Conservation (phyloP, 192 early-diverging fungal species). For the Diversispora eburnea region DNA sequence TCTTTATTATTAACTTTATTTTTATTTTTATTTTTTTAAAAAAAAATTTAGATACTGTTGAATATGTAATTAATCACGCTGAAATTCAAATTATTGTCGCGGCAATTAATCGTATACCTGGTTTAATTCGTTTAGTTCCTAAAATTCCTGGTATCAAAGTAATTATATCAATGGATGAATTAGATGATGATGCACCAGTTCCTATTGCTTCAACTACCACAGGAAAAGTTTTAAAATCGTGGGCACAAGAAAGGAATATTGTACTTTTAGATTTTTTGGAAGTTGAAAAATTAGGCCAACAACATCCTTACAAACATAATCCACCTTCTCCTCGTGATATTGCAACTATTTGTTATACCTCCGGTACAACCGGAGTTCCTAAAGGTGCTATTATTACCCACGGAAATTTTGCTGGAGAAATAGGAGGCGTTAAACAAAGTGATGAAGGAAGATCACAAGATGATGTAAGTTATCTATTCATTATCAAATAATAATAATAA, state of each 20-base stretch:
- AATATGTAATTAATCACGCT: slow-evolving; percentile 86
- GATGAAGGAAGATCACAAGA: not conserved
- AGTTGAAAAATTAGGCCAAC: slow-evolving; percentile 60
- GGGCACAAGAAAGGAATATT: slow-evolving; percentile 63
- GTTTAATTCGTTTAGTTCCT: slow-evolving; percentile 5
- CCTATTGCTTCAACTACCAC: slow-evolving; percentile 27
- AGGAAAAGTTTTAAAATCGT: slow-evolving; percentile 47
- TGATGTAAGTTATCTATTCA: not conserved
- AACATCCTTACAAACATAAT: slow-evolving; percentile 50
- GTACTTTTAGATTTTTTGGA: slow-evolving; percentile 54
- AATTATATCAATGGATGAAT: slow-evolving; percentile 70
- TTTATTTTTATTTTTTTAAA: not conserved
- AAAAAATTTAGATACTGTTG: slow-evolving; percentile 36
- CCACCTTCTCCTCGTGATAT: slow-evolving; percentile 64
- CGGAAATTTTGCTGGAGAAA: not conserved
- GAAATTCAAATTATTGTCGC: slow-evolving; percentile 70
- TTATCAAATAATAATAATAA: not conserved
- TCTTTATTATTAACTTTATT: not conserved
- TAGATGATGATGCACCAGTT: slow-evolving; percentile 43
- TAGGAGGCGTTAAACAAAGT: no score
- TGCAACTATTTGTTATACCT: slow-evolving; percentile 75
- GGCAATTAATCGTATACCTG: not conserved
- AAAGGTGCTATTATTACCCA: slow-evolving; percentile 41
- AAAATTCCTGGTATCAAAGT: slow-evolving; percentile 67
- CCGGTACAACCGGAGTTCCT: slow-evolving; percentile 81